A percentile compares a stretch with the other conserved stretches of the same genome.
These are phyloP conservation scores for Hyphodiscus sp. DNA, from an alignment of 2,329 filamentous ascomycete species.

Conservation along the genomic window DNA sequence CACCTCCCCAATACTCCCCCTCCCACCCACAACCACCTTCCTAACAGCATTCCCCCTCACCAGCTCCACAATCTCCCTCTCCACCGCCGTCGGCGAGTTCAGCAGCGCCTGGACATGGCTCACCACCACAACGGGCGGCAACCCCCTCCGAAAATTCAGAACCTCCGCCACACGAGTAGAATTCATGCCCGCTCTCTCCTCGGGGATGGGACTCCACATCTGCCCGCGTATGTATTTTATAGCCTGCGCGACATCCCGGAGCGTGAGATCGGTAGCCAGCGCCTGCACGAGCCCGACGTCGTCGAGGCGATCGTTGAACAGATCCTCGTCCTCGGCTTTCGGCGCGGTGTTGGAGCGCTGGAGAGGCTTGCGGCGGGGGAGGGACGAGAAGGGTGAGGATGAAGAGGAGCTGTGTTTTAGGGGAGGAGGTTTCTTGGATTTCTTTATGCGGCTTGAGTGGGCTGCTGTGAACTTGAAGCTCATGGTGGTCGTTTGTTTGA, in stretches of 20 bases:
- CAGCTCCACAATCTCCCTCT: slow-evolving; percentile 61
- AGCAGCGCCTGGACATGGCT: slow-evolving; percentile 62
- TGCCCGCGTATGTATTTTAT: slow-evolving; percentile 52
- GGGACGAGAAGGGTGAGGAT: slow-evolving; percentile 23
- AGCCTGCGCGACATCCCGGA: slow-evolving; percentile 58
- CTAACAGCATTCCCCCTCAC: slow-evolving; percentile 49
- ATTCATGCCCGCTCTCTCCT: slow-evolving; percentile 51
- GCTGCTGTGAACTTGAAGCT: slow-evolving; percentile 27
- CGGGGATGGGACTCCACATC: slow-evolving; percentile 61
- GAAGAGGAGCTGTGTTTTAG: slow-evolving; percentile 22
- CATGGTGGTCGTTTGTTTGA: slow-evolving; percentile 12
- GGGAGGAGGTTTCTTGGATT: slow-evolving; percentile 21
- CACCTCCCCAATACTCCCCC: slow-evolving; percentile 54
- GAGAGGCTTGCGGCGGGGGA: slow-evolving; percentile 25
- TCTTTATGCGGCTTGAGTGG: slow-evolving; percentile 29
- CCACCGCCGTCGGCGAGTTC: slow-evolving; percentile 54
- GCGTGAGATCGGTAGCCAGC: slow-evolving; percentile 47
- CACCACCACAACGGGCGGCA: slow-evolving; percentile 60
- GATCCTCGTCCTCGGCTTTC: slow-evolving; percentile 28
- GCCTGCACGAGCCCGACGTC: slow-evolving; percentile 52
- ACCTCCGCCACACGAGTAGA: slow-evolving; percentile 57
- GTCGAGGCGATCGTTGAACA: slow-evolving; percentile 45
- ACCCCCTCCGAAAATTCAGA: slow-evolving; percentile 49
- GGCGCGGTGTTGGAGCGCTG: slow-evolving; percentile 7
- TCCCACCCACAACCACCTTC: slow-evolving; percentile 55